Percentiles rank a stretch among this genome's conserved stretches.
Conservation (phyloP, 2,329 filamentous ascomycete genomes). For the Paraphoma chrysanthemicola region DNA sequence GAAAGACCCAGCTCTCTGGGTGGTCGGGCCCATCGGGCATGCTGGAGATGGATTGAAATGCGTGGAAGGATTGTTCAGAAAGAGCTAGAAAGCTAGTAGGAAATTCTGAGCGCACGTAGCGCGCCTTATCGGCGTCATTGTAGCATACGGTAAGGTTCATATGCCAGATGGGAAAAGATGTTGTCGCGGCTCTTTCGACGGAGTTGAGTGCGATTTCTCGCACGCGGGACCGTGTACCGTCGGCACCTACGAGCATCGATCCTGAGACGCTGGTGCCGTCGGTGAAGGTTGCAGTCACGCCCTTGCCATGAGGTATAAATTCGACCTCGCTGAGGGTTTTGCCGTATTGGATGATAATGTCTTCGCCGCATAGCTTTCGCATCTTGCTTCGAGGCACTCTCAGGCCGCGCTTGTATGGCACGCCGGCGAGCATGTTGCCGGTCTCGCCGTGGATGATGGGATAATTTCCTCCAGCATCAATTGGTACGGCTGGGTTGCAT, state of each 20-base stretch:
- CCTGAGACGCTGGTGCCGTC: conserved; percentile 2
- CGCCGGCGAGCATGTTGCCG: conserved; percentile 27
- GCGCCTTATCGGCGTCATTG: conserved; percentile 5
- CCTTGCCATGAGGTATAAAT: not conserved
- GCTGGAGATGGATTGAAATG: conserved; percentile 7
- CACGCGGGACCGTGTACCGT: not conserved
- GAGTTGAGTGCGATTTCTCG: not conserved
- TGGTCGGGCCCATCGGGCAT: conserved; percentile 2
- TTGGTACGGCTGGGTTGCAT: conserved; percentile 35
- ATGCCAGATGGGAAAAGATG: conserved; percentile 5
- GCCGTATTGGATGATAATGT: conserved; percentile 1
- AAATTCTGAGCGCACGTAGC: conserved; percentile 1
- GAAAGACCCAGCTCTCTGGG: conserved; percentile 4
- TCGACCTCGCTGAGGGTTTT: conserved; percentile 1
- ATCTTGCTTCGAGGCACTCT: conserved; percentile 40
- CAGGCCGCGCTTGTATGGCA: conserved; percentile 35
- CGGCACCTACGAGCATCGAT: conserved; percentile 2
- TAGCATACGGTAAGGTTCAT: conserved; percentile 5
- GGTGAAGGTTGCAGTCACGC: not conserved
- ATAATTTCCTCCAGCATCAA: conserved; percentile 22
- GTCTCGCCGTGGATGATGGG: conserved; percentile 34
- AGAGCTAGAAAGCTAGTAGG: conserved; percentile 3
- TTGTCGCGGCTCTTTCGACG: conserved; percentile 1
- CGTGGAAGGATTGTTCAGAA: conserved; percentile 1
- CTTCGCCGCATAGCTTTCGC: conserved; percentile 32